Base-by-base conservation (phyloP, 1,284 basidiomycete genomes). In the Trametes hirsuta region DNA sequence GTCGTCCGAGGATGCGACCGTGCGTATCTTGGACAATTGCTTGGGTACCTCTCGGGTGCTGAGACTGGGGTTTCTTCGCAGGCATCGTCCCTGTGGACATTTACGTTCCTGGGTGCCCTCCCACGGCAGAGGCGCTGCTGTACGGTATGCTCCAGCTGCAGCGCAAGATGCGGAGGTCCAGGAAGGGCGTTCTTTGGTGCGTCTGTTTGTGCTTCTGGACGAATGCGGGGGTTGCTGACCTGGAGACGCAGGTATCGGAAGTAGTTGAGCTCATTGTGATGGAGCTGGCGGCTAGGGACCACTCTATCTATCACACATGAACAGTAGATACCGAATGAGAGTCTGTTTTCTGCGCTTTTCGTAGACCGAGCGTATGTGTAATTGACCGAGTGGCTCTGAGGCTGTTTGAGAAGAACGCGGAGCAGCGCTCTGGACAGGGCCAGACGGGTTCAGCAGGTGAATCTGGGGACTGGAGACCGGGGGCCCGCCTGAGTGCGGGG, bases 1-100 rank as follows among this genome's bases (percentile, higher is more conserved):
- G 97, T 99, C 62, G 97, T 99, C 30, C 89, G 97, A 63, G 97
- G 97, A n/a, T 99, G 97, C 76, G 97, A 99, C 80, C 89, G 97
- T 91, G 73, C 63, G 88, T 82, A 24, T 36, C 48, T 14, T 11
- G 30, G 30, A 48, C 40, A 37, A 37, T 37, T 0, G 18, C 37
- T 47, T 54, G 41, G 57, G 15, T 47, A 53, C 45, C 34, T 22
- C 24, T 52, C 18, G n/a, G 53, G 24, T 30, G 44, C 55, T 62
- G 39, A 63, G 25, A 50, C 30, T 10, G 44, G 15, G 48, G 58
- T 18, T 48, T 11, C 40, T 37, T 51, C 50, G 6, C 66, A 92
- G 90, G 90, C 50, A 96, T 99, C 71, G 96, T 99, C 2, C 97
- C 97, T 6, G 97, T 99, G 47, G 96, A 98, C 75, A 95, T 98